Percentiles rank a stretch among this genome's conserved stretches.
phyloP scores from a whole-genome alignment of 176 grass and related monocot species.

The Pontederia paniculata region DNA sequence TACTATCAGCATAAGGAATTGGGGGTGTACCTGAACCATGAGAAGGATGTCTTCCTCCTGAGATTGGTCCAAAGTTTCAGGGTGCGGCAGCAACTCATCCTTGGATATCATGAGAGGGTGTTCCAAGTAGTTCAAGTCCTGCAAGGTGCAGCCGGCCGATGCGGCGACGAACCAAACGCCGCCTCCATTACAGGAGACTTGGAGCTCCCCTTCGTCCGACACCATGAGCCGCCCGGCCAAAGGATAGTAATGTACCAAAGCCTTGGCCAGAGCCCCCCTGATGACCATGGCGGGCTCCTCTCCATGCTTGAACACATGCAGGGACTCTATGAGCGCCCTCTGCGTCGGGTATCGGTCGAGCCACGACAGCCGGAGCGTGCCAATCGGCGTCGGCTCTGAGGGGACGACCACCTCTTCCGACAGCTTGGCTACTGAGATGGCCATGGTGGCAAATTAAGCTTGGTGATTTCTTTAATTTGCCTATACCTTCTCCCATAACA shows the following conservation, averaged over 20 bases:
- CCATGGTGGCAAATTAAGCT: not conserved
- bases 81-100: slow-evolving; percentile 61
- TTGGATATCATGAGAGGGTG: slow-evolving; percentile 69
- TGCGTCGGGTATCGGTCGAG: slow-evolving; percentile 80
- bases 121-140: slow-evolving; percentile 79
- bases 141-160: slow-evolving; percentile 17
- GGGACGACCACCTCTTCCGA: slow-evolving; percentile 31
- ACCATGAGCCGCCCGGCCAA: slow-evolving; percentile 38
- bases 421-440: slow-evolving; percentile 11
- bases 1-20: no score
- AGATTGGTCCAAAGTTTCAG: slow-evolving; percentile 13
- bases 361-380: slow-evolving; percentile 50
- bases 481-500: no score
- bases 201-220: slow-evolving; percentile 36
- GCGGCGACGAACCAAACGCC: slow-evolving; percentile 75
- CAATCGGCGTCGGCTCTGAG: slow-evolving; percentile 22
- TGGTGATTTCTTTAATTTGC: no score
- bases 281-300: slow-evolving; percentile 28
- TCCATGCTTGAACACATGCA: slow-evolving; percentile 59
- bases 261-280: slow-evolving; percentile 29
- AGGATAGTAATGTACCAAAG: slow-evolving; percentile 53
- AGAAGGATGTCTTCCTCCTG: slow-evolving; percentile 40
- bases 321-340: slow-evolving; percentile 78
- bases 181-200: slow-evolving; percentile 32
- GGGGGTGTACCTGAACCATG: slow-evolving; percentile 46